Conservation (phyloP, 257 asterid species). For the Solanum rostratum region DNA sequence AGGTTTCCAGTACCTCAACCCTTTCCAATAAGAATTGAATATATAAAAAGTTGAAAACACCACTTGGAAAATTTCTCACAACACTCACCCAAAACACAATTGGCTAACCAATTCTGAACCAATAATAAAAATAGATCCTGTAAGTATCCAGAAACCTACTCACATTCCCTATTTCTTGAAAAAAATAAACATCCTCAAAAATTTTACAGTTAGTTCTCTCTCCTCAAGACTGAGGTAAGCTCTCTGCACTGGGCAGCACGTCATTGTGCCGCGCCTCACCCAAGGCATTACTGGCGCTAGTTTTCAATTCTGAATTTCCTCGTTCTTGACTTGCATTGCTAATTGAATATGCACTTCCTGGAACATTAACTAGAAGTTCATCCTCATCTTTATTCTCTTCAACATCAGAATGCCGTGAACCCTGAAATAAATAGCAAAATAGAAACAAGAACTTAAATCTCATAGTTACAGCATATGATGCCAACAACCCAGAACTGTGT, state of each 20-base stretch:
- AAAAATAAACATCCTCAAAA: background rate
- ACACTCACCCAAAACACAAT: background rate
- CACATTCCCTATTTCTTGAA: background rate
- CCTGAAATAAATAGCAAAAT: constrained; percentile 18
- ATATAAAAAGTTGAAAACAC: background rate
- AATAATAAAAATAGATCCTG: background rate
- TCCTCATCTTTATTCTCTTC: constrained; percentile 22
- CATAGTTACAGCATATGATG: background rate
- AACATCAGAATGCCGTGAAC: constrained; percentile 1
- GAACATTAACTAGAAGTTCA: constrained; percentile 67
- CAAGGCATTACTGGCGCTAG: background rate
- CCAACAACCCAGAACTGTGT: background rate
- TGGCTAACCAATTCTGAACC: background rate
- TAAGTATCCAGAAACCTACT: background rate
- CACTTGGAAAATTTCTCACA: background rate
- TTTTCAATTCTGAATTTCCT: background rate
- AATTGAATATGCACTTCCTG: constrained; percentile 86
- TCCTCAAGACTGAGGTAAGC: background rate
- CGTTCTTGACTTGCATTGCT: constrained; percentile 4
- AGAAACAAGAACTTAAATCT: background rate
- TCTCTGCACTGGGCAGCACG: background rate
- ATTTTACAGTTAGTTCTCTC: background rate
- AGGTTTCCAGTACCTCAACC: background rate
- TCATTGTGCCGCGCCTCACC: background rate
- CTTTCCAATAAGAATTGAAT: background rate